A percentile compares a stretch with the other conserved stretches of the same genome.
These are phyloP conservation scores for Buddleja alternifolia DNA, from an alignment of 257 asterid species.

Conservation along the genomic window DNA sequence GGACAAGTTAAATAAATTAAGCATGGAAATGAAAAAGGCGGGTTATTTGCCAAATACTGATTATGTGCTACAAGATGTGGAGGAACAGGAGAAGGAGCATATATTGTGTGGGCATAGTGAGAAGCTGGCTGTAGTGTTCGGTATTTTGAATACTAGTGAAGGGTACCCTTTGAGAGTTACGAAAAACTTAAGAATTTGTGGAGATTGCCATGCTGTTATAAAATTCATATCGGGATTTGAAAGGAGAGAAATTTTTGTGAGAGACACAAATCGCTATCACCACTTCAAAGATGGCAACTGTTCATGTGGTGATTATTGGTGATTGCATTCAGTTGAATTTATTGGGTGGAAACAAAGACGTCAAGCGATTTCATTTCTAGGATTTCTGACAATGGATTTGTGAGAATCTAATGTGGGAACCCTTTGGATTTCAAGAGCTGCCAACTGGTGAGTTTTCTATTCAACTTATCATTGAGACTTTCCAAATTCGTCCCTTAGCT, in stretches of 20 bases:
- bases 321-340: constrained; percentile 33
- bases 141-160: constrained; percentile 65
- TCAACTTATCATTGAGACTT: constrained; percentile 13
- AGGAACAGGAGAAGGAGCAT: constrained; percentile 91
- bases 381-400: constrained; percentile 10
- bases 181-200: constrained; percentile 90
- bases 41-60: constrained; percentile 64
- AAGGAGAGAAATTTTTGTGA: constrained; percentile 76
- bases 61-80: constrained; percentile 88
- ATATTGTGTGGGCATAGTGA: constrained; percentile 93
- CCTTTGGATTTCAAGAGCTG: background rate
- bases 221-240: constrained; percentile 74
- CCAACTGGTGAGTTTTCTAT: constrained; percentile 34
- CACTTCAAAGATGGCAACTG: constrained; percentile 83
- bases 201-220: constrained; percentile 82
- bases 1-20: constrained; percentile 52
- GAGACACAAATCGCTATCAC: constrained; percentile 88
- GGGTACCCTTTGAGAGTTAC: constrained; percentile 74
- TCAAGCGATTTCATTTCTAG: constrained; percentile 4
- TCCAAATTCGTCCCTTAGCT: constrained; percentile 2
- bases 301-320: constrained; percentile 92
- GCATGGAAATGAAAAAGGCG: constrained; percentile 77
- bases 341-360: constrained; percentile 14
- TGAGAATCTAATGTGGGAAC: constrained; percentile 17
- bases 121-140: constrained; percentile 88